Base-by-base conservation (phyloP, 1,284 basidiomycete species). In the Marasmius fiardii region DNA sequence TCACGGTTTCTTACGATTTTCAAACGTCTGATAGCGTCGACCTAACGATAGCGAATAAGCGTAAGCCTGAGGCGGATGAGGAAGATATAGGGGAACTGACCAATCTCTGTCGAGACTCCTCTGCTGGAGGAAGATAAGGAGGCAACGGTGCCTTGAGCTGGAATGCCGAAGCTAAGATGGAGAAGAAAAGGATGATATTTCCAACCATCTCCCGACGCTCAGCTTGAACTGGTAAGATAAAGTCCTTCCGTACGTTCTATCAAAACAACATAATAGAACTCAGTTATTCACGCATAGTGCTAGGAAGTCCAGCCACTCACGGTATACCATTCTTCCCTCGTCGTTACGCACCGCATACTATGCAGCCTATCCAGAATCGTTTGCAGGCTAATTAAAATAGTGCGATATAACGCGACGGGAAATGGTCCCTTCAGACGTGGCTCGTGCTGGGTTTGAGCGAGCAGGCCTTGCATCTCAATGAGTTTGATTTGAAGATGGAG, bases 371-470 rank as follows among this genome's bases (percentile, higher is more conserved):
- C 93, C 58, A 96, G 74, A 60, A 98, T 95, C 4, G 86, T 87
- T 69, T 98, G 96, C 62, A 95, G 77, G 63, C 88, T 89, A 0
- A 87, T 86, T 66, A 99, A 74, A 56, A 98, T 88, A 7, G 85
- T 83, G 6, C 90, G 85, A 66, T 98, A 99, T 8, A 95, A 75
- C 41, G 81, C 65, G 60, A 91, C 71, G 50, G 93, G 92, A 71
- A 96, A 98, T 0, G 93, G 93, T 0, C 95, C 95, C 69, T 98
- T 99, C 56, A 98, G 71, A 41, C 96, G 88, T 2, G 95, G 95
- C 66, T 99, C 96, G 65, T 96, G 91, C 63, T 89, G 86, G 0
- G 96, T 92, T 64, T 97, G 93, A 10, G 86, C 83, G 21, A 99
- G 77, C 11, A 98, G 74, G 1, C 80, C 84, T 64, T 93, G 87